phyloP scores from a whole-genome alignment of 495 filamentous ascomycete genomes.

The Penicillium pulvis region DNA sequence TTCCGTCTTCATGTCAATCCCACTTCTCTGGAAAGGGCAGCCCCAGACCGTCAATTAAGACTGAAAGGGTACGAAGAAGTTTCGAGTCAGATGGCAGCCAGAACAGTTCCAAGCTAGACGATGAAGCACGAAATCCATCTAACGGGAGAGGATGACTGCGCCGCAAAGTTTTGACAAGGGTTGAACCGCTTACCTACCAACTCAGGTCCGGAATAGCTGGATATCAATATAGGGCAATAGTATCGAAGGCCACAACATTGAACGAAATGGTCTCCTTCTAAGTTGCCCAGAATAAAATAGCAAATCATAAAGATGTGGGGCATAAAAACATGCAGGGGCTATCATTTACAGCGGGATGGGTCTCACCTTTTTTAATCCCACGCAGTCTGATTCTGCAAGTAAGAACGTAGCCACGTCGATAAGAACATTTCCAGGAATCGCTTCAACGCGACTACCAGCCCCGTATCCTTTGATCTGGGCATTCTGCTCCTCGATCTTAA shows the following conservation, averaged over 20 bases:
- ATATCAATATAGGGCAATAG: constrained; percentile 76
- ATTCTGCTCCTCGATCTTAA: constrained; percentile 36
- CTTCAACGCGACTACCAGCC: constrained; percentile 67
- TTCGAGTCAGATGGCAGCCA: constrained; percentile 15
- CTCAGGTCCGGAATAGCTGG: constrained; percentile 10
- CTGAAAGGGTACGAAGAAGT: constrained; percentile 27
- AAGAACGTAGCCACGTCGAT: constrained; percentile 80
- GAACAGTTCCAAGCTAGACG: constrained; percentile 13
- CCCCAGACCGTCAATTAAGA: constrained; percentile 30
- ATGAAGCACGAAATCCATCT: constrained; percentile 46
- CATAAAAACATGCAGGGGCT: constrained; percentile 17
- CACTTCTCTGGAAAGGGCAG: constrained; percentile 53
- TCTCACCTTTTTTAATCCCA: constrained; percentile 61
- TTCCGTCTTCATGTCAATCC: constrained; percentile 51
- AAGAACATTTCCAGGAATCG: constrained; percentile 66
- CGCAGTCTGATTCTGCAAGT: constrained; percentile 64
- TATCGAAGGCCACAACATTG: constrained; percentile 76
- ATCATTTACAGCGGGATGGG: constrained; percentile 7
- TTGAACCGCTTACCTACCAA: constrained; percentile 27
- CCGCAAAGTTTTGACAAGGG: constrained; percentile 16
- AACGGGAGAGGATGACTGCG: constrained; percentile 39
- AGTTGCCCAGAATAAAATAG: constrained; percentile 56
- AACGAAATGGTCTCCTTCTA: constrained; percentile 81
- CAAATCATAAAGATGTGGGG: constrained; percentile 8
- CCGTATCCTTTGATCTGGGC: constrained; percentile 71